phyloP scores from a whole-genome alignment of 2,329 filamentous ascomycete species.

The Fusarium fujikuroi region DNA sequence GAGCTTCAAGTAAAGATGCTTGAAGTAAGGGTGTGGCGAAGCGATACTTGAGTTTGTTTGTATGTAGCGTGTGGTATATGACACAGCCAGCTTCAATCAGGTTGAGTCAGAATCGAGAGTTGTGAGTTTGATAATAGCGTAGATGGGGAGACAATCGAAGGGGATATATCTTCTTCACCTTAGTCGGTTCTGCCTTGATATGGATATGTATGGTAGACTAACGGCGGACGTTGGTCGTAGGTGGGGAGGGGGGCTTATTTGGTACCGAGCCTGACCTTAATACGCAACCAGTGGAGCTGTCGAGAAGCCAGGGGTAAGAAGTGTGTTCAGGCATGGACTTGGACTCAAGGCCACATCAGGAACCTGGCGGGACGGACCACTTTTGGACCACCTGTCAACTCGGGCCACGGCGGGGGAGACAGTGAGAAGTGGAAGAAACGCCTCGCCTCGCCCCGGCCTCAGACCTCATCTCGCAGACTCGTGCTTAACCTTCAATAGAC shows the following conservation, averaged over 20 bases:
- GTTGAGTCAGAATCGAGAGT: conserved; percentile 3
- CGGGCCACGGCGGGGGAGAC: conserved; percentile 39
- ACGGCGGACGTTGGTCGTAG: conserved; percentile 33
- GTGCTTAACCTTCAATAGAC: conserved; percentile 33
- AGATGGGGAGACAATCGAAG: conserved; percentile 25
- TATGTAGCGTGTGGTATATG: conserved; percentile 14
- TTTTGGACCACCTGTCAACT: conserved; percentile 45
- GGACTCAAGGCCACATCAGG: conserved; percentile 39
- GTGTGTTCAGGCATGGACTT: conserved; percentile 18
- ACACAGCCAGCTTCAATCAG: conserved; percentile 21
- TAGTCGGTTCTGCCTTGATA: conserved; percentile 39
- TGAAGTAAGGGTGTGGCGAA: conserved; percentile 4
- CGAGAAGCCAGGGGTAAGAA: conserved; percentile 36
- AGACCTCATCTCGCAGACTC: conserved; percentile 18
- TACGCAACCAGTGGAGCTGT: conserved; percentile 44
- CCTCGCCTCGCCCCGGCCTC: conserved; percentile 41
- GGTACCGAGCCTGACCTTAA: conserved; percentile 41
- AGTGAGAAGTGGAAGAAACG: conserved; percentile 36
- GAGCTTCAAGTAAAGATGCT: conserved; percentile 7
- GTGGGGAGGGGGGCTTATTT: conserved; percentile 45
- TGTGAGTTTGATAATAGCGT: not conserved
- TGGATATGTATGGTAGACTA: conserved; percentile 40
- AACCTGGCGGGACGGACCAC: conserved; percentile 41
- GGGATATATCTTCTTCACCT: conserved; percentile 39
- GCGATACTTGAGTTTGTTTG: conserved; percentile 10